Conservation (phyloP, 495 filamentous ascomycete genomes). For the Lichina pygmaea region DNA sequence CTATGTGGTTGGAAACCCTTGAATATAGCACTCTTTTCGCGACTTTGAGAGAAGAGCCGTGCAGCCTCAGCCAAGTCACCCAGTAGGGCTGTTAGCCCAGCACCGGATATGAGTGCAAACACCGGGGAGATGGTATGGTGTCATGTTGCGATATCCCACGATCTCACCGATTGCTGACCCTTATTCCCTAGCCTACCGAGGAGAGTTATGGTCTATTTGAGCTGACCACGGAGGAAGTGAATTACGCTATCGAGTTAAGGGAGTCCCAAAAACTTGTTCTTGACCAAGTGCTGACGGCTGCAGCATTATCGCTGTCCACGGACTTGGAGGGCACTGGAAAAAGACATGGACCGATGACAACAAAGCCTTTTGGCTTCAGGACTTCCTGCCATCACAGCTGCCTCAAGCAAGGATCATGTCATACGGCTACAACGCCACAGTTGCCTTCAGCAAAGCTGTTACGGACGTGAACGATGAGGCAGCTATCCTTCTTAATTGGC, state of each 20-base stretch:
- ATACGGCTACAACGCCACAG: conserved; percentile 8
- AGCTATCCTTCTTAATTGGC: background rate
- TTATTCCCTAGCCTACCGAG: background rate
- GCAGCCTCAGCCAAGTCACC: background rate
- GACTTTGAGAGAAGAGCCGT: background rate
- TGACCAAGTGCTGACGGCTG: background rate
- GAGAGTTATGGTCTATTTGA: background rate
- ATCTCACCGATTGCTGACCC: too few relatives aligned
- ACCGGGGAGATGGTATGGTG: too few relatives aligned
- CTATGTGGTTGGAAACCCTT: background rate
- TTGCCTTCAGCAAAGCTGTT: conserved; percentile 4
- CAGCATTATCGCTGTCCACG: conserved; percentile 11
- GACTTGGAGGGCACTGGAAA: conserved; percentile 7
- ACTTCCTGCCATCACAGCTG: conserved; percentile 7
- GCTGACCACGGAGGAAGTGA: background rate
- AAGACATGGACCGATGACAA: conserved; percentile 8
- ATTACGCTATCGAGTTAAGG: background rate
- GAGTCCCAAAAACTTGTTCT: background rate
- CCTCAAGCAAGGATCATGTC: conserved; percentile 5
- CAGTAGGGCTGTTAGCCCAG: background rate
- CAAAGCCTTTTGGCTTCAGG: conserved; percentile 7
- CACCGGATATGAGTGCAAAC: background rate
- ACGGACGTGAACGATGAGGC: conserved; percentile 2
- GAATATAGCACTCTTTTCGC: background rate
- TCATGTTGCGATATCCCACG: too few relatives aligned